Base-by-base conservation (phyloP, 352 stramenopile genomes). In the Phytophthora rubi region DNA sequence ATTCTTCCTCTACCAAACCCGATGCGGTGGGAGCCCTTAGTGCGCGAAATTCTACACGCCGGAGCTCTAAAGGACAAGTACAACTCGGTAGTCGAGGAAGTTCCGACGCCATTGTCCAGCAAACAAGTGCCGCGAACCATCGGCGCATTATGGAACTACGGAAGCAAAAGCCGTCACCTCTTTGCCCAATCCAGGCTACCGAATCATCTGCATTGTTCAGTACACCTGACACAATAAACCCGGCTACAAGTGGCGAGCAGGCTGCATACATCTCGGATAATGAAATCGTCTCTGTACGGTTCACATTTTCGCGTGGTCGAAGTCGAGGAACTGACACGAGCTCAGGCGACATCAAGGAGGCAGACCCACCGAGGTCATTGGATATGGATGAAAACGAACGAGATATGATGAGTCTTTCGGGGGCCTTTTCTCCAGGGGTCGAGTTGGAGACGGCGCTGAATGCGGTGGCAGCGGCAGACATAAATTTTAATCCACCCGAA, bases 61-160 rank as follows among this genome's bases (percentile, higher is more conserved):
- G 48, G 21, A 37, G 35, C 45, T 78, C 63, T 37, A 81, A 72
- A 7, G 60, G 62, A 2, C 39, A 62, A 15, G 28, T 48, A 21
- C 12, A 32, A 3, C 21, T 53, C 3, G 35, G 30, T 30, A 68
- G 13, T 68, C 60, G 60, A 59, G 44, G 21, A 32, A 26, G 7
- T 9, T 42, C 39, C 4, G 53, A 56, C 35, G 16, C 45, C 23
- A 26, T 2, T 33, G 53, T 26, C n/a, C 59, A 32, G 42, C 75
- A 62, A 7, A 62, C 69, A 26, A 86, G 67, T 47, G 83, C 82
- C 35, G 71, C 82, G 3, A 90, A 87, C 55, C 82, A 92, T 35
- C 75, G 81, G 6, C 82, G 84, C 0, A 86, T 92, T 32, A 76
- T 88, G 68, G 60, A 87, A 55, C 70, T 92, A 13, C 80, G 84